Conservation (phyloP, 139 green algal genomes). For the Chlorella ohadii region DNA sequence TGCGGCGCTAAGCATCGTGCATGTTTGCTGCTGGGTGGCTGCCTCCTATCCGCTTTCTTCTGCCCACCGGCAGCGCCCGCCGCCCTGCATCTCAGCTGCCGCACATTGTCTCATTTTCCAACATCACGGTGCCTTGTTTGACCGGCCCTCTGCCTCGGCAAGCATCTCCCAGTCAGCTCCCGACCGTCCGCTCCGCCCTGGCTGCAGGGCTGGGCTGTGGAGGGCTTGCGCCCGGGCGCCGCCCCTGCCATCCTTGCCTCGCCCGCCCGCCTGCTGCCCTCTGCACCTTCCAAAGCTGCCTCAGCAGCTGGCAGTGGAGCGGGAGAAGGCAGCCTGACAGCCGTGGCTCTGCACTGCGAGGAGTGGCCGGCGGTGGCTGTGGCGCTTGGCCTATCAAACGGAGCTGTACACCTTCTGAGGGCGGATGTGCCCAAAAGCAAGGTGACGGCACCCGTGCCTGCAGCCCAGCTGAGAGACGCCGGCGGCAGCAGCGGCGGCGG, state of each 20-base stretch:
- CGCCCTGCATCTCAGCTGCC: too few relatives aligned
- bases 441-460: conserved; percentile 1
- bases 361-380: conserved; percentile 36
- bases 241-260: neutral
- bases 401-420: conserved; percentile 26
- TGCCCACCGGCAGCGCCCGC: too few relatives aligned
- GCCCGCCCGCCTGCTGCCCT: conserved; percentile 19
- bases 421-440: conserved; percentile 35
- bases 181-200: too few relatives aligned
- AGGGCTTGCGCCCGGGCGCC: neutral
- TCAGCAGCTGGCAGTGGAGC: neutral
- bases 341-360: neutral
- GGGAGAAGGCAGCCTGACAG: conserved; percentile 5
- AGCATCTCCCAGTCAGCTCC: too few relatives aligned
- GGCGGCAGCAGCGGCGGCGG: neutral
- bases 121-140: too few relatives aligned
- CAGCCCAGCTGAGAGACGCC: neutral
- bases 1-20: too few relatives aligned
- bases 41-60: too few relatives aligned
- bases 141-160: too few relatives aligned
- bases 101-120: too few relatives aligned
- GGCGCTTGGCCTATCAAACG: conserved; percentile 34
- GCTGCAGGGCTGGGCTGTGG: conserved; percentile 27
- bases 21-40: too few relatives aligned
- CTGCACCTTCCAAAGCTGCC: neutral